Conservation (phyloP, 2,329 filamentous ascomycete species). For the Biscogniauxia marginata region DNA sequence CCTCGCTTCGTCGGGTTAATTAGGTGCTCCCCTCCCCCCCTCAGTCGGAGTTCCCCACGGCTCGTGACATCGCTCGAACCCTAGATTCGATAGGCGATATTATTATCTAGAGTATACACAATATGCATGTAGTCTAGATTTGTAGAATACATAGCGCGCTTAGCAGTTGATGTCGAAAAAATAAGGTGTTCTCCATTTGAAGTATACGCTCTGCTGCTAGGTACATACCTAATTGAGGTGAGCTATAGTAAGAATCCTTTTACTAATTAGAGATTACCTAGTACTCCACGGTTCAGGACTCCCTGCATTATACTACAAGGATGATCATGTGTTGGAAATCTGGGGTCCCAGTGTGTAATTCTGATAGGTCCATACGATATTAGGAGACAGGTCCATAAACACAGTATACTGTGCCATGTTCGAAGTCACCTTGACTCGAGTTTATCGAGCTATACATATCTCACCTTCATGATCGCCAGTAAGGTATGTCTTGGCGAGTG, state of each 20-base stretch:
- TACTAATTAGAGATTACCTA: too few species aligned
- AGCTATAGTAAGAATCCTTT: neutral
- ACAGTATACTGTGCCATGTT: neutral
- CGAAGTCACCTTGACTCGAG: neutral
- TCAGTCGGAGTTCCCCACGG: neutral
- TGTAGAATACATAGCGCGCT: too few species aligned
- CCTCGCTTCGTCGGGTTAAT: conserved; percentile 1
- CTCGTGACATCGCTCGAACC: neutral
- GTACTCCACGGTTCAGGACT: too few species aligned
- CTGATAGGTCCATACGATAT: neutral
- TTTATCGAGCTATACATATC: neutral
- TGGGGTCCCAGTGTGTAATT: neutral
- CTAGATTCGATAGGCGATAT: neutral
- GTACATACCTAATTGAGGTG: too few species aligned
- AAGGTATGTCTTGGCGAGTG: neutral
- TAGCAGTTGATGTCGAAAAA: too few species aligned
- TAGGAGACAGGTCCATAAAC: neutral
- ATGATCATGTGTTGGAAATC: neutral
- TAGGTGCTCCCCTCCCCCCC: neutral
- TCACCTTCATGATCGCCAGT: neutral
- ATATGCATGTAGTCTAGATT: too few species aligned
- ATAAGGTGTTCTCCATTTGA: too few species aligned
- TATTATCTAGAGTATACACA: too few species aligned
- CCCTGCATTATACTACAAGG: neutral
- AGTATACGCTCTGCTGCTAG: too few species aligned